These are phyloP conservation scores for Pestalotiopsis sp. DNA, from an alignment of 2,329 filamentous ascomycete genomes.

Conservation along the genomic window DNA sequence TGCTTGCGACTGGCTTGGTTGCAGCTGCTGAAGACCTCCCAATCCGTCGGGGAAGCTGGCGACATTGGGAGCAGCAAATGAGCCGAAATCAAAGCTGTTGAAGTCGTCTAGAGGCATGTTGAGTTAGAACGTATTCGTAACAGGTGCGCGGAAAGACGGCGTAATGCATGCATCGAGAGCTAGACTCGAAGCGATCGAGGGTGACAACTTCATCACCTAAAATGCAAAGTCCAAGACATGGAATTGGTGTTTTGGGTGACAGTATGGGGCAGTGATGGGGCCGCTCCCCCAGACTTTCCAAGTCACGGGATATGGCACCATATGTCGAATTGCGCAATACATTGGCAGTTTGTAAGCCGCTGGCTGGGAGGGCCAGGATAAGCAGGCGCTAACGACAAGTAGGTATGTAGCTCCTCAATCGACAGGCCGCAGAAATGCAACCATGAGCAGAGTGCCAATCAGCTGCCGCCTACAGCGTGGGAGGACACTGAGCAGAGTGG, in stretches of 20 bases:
- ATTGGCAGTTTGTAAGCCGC: constrained; percentile 30
- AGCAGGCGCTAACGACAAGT: constrained; percentile 11
- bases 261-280: constrained; percentile 24
- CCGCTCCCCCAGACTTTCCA: constrained; percentile 28
- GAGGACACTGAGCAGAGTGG: constrained; percentile 11
- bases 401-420: constrained; percentile 1
- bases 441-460: constrained; percentile 10
- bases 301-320: constrained; percentile 68
- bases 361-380: constrained; percentile 11
- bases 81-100: constrained; percentile 58
- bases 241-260: constrained; percentile 24
- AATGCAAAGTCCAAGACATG: constrained; percentile 18
- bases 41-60: constrained; percentile 47
- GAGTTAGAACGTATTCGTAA: constrained; percentile 39
- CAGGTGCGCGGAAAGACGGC: constrained; percentile 25
- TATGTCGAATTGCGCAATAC: constrained; percentile 42
- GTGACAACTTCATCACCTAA: constrained; percentile 29
- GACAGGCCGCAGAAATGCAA: constrained; percentile 9
- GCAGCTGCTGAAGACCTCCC: constrained; percentile 50
- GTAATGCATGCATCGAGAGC: constrained; percentile 25
- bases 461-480: constrained; percentile 3
- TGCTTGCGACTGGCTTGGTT: constrained; percentile 52
- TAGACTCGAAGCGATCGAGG: constrained; percentile 26
- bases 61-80: constrained; percentile 54
- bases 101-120: constrained; percentile 61